Conservation (phyloP, 208 protist species). For the Acanthamoeba lenticulata region DNA sequence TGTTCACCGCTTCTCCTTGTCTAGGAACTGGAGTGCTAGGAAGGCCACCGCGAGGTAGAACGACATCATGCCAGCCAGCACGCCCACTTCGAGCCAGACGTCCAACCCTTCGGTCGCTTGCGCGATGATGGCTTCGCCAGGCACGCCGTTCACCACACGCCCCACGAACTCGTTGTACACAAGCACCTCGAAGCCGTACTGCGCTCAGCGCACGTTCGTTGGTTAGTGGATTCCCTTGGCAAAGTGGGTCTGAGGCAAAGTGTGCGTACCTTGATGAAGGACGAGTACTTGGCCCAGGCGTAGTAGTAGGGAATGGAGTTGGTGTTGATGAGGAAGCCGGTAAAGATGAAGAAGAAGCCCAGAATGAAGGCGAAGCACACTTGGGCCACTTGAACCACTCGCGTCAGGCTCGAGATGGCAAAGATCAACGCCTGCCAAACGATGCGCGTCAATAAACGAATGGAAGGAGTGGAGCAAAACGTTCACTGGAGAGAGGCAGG, state of each 20-base stretch:
- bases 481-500: background rate
- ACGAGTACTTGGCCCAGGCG: slow-evolving; percentile 16
- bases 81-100: background rate
- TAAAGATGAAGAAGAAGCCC: slow-evolving; percentile 57
- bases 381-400: background rate
- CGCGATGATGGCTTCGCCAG: background rate
- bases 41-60: background rate
- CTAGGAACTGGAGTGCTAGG: background rate
- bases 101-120: background rate
- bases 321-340: slow-evolving; percentile 22
- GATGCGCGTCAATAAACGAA: background rate
- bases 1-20: slow-evolving; percentile 58
- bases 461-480: background rate
- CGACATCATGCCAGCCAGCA: background rate
- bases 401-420: background rate
- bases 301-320: slow-evolving; percentile 31
- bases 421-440: background rate
- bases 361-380: background rate
- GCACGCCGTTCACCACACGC: background rate
- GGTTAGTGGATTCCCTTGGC: no score
- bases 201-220: background rate
- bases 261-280: slow-evolving; percentile 48
- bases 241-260: background rate
- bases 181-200: slow-evolving; percentile 55
- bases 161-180: slow-evolving; percentile 38